Evolutionary conservation across 208 protist genomes (phyloP).

Genomic region (Perkinsela sp.): DNA sequence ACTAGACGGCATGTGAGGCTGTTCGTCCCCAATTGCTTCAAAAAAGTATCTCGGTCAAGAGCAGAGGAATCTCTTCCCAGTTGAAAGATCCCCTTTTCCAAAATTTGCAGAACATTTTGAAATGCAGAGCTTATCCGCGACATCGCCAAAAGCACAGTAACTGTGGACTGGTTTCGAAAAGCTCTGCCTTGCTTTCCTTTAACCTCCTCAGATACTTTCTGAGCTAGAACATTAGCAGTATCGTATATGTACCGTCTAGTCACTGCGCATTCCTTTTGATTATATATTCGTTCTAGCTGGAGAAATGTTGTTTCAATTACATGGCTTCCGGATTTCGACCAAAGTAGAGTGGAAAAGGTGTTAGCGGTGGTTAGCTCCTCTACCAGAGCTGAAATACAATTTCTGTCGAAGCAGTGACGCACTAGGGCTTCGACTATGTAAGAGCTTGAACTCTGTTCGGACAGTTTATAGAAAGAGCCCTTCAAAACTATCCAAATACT

Average conservation of each 20-base stretch:
- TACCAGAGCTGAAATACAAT: background rate
- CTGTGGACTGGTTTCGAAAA: background rate
- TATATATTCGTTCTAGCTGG: background rate
- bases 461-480: background rate
- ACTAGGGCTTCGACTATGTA: background rate
- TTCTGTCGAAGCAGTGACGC: background rate
- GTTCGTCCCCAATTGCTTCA: background rate
- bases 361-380: background rate
- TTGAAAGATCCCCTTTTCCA: background rate
- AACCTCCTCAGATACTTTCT: background rate
- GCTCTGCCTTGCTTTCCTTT: background rate
- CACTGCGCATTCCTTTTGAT: background rate
- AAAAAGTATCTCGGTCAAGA: background rate
- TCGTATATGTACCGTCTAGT: background rate
- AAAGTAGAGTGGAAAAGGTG: background rate
- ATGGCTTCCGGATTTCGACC: background rate
- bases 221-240: background rate
- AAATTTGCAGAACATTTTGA: background rate
- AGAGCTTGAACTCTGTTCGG: background rate
- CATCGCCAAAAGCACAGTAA: background rate
- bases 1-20: background rate
- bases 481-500: background rate
- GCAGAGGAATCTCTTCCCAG: background rate
- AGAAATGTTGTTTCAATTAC: background rate
- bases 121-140: background rate